Conservation (phyloP, 805 yeast genomes). For the Spathaspora gorwiae region DNA sequence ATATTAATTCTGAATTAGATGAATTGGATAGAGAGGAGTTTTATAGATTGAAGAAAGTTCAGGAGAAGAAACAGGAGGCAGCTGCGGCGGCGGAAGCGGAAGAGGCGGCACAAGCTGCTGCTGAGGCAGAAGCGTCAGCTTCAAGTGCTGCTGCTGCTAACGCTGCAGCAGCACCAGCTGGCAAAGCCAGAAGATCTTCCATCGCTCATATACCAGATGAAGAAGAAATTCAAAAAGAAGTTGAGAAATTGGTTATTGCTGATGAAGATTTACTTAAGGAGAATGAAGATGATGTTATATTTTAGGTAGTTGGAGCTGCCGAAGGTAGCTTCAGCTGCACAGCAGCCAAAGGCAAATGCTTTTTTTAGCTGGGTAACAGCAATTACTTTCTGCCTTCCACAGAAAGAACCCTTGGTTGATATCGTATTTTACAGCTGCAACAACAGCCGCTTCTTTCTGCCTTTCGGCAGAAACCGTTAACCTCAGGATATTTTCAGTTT, state of each 20-base stretch:
- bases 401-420: no score
- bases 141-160: slow-evolving; percentile 6
- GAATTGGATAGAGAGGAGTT: slow-evolving; percentile 98
- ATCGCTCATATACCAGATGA: slow-evolving; percentile 10
- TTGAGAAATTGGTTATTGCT: slow-evolving; percentile 21
- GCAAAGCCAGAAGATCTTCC: background rate
- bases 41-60: slow-evolving; percentile 92
- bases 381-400: no score
- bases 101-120: slow-evolving; percentile 17
- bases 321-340: no score
- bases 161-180: background rate
- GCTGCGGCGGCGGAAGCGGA: slow-evolving; percentile 62
- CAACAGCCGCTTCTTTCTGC: no score
- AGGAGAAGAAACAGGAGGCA: slow-evolving; percentile 86
- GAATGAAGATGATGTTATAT: slow-evolving; percentile 44
- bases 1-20: slow-evolving; percentile 93
- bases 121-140: slow-evolving; percentile 4
- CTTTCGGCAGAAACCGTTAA: no score
- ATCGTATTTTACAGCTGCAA: no score
- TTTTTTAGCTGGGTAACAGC: no score
- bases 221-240: slow-evolving; percentile 24
- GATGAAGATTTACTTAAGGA: slow-evolving; percentile 31
- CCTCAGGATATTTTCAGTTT: no score
- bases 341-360: no score
- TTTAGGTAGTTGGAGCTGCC: slow-evolving; percentile 12